Base-by-base conservation (phyloP, 139 green algal genomes). In the Micractinium sp. region DNA sequence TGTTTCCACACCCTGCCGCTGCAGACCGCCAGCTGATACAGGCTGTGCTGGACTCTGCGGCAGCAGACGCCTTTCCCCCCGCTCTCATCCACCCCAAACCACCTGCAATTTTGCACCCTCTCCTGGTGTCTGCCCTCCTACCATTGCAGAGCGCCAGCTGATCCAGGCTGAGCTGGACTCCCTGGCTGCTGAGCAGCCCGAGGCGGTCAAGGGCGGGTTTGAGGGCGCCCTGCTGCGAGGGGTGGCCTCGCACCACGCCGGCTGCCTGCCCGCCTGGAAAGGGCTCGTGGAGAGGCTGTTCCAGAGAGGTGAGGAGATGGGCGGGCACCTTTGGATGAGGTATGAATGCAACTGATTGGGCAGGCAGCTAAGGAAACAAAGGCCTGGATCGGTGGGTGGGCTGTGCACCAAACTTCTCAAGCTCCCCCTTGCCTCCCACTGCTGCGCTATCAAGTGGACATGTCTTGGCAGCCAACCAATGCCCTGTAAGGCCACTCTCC, bases 221-320 rank as follows among this genome's bases (percentile, higher is more conserved):
- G 90, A 96, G 79, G 82, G 84, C 18, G 89, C 97, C 0, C 91
- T 99, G 41, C 66, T 95, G 27, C 36, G 61, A 1, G 98, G 98
- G 31, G 84, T 99, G 0, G 95, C 96, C 9, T 92, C 93, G 2
- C 98, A 99, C 92, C 97, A 99, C 89, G 98, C 98, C 2, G 97
- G 97, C 41, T 97, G 95, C 90, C 91, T 99, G 61, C 96, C 97
- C 16, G 96, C 90, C 16, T 99, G 97, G 97, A 99, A 99, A 93
- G 60, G 53, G 2, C 90, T 99, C 7, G 93, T 99, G 12, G 97
- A 99, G 93, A 84, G 90, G 2, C 92, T 97, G 36, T 99, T 99
- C 93, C 97, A 99, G 88, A 88, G 89, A 78, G 94, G 95, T 85
- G 39, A 61, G 85, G n/a, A n/a, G n/a, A n/a, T 38, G 4, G 23